Percentiles rank a stretch among this genome's conserved stretches.
Evolutionary conservation across 2,329 filamentous ascomycete genomes (phyloP).

Genomic region (Purpureocillium lavendulum): DNA sequence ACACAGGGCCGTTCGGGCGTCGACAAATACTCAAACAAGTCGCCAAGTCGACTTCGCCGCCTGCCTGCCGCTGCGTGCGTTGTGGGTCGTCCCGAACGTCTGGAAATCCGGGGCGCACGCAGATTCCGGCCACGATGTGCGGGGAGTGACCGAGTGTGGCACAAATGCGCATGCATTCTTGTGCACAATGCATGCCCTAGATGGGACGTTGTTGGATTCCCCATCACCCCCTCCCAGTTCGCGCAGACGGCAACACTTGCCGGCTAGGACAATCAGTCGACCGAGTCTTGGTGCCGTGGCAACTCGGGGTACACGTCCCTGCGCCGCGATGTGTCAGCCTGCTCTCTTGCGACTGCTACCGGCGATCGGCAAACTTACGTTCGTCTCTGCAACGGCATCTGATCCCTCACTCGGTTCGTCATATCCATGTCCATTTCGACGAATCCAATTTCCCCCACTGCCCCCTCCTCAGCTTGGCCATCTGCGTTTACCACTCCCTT

Average conservation of each 20-base stretch:
- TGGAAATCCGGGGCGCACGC: background rate
- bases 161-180: background rate
- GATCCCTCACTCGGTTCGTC: conserved; percentile 37
- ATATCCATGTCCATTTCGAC: conserved; percentile 44
- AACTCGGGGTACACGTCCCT: conserved; percentile 3
- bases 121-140: background rate
- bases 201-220: too few relatives aligned
- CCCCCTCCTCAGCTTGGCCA: conserved; percentile 30
- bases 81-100: background rate
- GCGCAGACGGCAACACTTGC: too few relatives aligned
- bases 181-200: background rate
- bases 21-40: too few relatives aligned
- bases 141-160: background rate
- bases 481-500: conserved; percentile 41
- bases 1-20: too few relatives aligned
- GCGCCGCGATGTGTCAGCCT: background rate
- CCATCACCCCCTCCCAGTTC: too few relatives aligned
- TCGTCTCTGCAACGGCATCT: conserved; percentile 44
- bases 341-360: background rate
- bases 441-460: conserved; percentile 39
- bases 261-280: too few relatives aligned
- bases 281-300: background rate
- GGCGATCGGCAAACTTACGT: conserved; percentile 31
- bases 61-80: too few relatives aligned
- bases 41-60: too few relatives aligned